Evolutionary conservation across 331 rosid genomes (phyloP), one percentile per base, ranked within the genome.

Genomic region (Rosa hybrid): DNA sequence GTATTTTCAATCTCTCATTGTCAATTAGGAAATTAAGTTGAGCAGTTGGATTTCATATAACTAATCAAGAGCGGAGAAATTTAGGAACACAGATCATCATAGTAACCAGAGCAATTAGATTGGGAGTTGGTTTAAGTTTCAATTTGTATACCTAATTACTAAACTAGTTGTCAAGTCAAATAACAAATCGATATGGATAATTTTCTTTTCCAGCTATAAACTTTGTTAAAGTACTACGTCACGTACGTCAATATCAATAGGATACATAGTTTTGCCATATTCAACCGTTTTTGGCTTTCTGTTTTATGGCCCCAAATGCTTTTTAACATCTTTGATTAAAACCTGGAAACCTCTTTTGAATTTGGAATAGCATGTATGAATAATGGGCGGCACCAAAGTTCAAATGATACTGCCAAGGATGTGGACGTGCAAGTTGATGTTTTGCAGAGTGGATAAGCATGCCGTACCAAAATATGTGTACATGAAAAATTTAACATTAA

Each of bases 111-210:
- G 83, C 70, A 76, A 73, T 75, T 54, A 68, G 38, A 46, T 6
- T 27, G 21, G 38, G 59, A 49, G 83, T 87, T 83, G 57, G 90
- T 89, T 87, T 78, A 71, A 48, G 73, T 72, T 81, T 87, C 88
- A 86, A 86, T 89, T 83, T 85, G 78, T 51, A 50, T 84, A 85
- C 90, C 81, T 85, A 88, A 89, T 78, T 76, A 39, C 27, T 78
- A 71, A 79, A 88, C 59, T 80, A 14, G 34, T 48, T 46, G 70
- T 65, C 57, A 53, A 63, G 85, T 67, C 72, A 39, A 16, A 41
- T 44, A 64, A 64, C 69, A 44, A 73, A 51, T 71, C 16, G 27
- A 1, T 75, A 27, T 27, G 81, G 75, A 62, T 16, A 49, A 49
- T n/a, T 63, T 77, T 65, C 64, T 72, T 1, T 60, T 60, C 48